Percentiles rank a stretch among this genome's conserved stretches.
Conservation (phyloP, 2,329 filamentous ascomycete genomes). For the Ascocoryne sarcoides region DNA sequence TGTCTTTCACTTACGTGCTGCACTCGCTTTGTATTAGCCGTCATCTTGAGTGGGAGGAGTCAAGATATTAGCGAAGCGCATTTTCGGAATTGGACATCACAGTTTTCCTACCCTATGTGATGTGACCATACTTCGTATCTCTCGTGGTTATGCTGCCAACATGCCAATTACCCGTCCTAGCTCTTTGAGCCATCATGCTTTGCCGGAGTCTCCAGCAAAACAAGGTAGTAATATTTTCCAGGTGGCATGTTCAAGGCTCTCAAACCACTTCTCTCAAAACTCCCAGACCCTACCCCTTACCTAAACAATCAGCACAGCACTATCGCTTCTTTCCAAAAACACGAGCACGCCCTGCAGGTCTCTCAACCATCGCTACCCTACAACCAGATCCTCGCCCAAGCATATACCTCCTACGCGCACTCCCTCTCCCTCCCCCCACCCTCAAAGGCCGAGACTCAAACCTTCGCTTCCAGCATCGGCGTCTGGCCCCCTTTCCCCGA, state of each 20-base stretch:
- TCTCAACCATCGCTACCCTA: constrained; percentile 43
- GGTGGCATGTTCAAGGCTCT: constrained; percentile 52
- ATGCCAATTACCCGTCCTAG: no score
- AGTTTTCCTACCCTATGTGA: no score
- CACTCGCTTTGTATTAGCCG: no score
- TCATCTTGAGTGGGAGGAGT: no score
- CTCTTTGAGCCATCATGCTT: no score
- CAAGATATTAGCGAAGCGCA: no score
- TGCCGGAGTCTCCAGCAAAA: no score
- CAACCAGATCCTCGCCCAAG: constrained; percentile 37
- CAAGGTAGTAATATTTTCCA: no score
- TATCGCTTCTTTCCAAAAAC: constrained; percentile 9
- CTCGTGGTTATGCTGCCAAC: no score
- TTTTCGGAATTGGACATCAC: no score
- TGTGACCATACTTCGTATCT: no score
- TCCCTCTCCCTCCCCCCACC: constrained; percentile 25
- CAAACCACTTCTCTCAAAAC: constrained; percentile 27
- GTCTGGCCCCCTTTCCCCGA: constrained; percentile 42
- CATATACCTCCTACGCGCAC: constrained; percentile 31
- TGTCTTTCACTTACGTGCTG: no score
- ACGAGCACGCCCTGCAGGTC: constrained; percentile 30
- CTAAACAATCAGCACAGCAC: constrained; percentile 13
- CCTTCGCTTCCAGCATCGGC: constrained; percentile 36
- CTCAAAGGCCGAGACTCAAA: constrained; percentile 24
- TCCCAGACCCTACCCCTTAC: constrained; percentile 8